Percentiles rank a stretch among this genome's conserved stretches.
Conservation (phyloP, 768 basidiomycete genomes). For the Glaciozyma antarctica region DNA sequence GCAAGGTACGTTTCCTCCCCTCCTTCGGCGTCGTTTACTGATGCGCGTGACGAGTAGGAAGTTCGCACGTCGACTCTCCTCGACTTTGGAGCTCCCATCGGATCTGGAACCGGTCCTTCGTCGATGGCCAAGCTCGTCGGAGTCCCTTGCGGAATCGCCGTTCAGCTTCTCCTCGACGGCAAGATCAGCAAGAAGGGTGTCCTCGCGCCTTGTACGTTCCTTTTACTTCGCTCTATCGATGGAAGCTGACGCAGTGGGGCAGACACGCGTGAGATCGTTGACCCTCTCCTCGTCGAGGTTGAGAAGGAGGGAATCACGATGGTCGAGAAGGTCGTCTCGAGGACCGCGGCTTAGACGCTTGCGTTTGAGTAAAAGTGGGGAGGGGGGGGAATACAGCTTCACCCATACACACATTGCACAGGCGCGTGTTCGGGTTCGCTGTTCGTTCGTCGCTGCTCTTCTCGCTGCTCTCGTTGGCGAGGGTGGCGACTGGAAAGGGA, state of each 20-base stretch:
- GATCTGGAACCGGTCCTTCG: constrained; percentile 20
- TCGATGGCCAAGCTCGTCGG: constrained; percentile 77
- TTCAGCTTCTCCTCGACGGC: constrained; percentile 83
- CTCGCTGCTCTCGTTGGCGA: too few species aligned
- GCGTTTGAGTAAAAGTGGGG: too few species aligned
- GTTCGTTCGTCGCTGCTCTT: too few species aligned
- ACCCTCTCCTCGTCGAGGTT: constrained; percentile 33
- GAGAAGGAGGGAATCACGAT: constrained; percentile 38
- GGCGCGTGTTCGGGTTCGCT: too few species aligned
- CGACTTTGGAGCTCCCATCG: constrained; percentile 61
- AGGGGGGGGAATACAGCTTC: too few species aligned
- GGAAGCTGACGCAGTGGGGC: neutral
- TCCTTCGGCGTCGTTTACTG: neutral
- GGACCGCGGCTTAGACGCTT: neutral
- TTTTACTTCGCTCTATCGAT: too few species aligned
- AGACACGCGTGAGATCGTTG: constrained; percentile 16
- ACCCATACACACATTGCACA: too few species aligned
- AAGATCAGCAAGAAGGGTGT: constrained; percentile 68
- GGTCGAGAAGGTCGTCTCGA: constrained; percentile 28
- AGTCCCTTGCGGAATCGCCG: constrained; percentile 85
- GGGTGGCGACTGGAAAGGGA: too few species aligned
- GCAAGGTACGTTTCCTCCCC: constrained; percentile 45
- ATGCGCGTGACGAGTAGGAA: constrained; percentile 46
- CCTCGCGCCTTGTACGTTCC: constrained; percentile 50
- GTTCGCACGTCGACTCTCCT: constrained; percentile 84